Base-by-base conservation (phyloP, 2,329 filamentous ascomycete species). In the Drechslera avenae region DNA sequence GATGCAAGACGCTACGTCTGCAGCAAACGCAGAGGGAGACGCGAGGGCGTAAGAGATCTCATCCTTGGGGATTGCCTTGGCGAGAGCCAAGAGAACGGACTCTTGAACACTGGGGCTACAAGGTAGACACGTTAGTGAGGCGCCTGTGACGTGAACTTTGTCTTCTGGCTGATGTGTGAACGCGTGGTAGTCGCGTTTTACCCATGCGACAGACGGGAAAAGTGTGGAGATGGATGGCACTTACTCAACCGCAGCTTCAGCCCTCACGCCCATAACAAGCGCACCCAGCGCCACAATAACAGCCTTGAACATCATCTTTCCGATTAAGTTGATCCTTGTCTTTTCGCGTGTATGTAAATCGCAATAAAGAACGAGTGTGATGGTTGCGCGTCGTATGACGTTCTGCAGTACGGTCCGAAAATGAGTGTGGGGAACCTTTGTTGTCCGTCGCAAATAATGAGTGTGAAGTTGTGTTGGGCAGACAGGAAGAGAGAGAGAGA, bases 1-100 rank as follows among this genome's bases (percentile, higher is more conserved):
- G 67, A 80, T 72, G 37, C 77, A 72, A 7, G 76, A 75, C 10
- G 70, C 70, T 63, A 80, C 71, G 35, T 73, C 63, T 9, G 71
- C 64, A 46, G 71, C 72, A 55, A 76, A 76, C 37, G 68, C 75
- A 45, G 71, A 67, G 14, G 69, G 63, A 64, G 77, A 76, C 54
- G 75, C 76, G 43, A 76, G 55, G 30, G 74, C 77, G 50, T 74
- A 66, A 13, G 65, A 62, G 50, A 75, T 56, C 40, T 74, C 62
- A 4, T 76, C 74, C 21, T 70, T 55, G 14, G 78, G 78, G 41
- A 80, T 70, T 35, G 75, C 78, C 16, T 76, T 78, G 56, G 72
- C 64, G 46, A 80, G 74, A 47, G 76, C 74, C 43, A 67, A 57
- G 61, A 76, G 60, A 60, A 78, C 69, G 37, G 75, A 78, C 39